Evolutionary conservation across 345 rosid genomes (phyloP), one percentile per base, ranked within the genome.

Genomic region (Iberis pinnata): DNA sequence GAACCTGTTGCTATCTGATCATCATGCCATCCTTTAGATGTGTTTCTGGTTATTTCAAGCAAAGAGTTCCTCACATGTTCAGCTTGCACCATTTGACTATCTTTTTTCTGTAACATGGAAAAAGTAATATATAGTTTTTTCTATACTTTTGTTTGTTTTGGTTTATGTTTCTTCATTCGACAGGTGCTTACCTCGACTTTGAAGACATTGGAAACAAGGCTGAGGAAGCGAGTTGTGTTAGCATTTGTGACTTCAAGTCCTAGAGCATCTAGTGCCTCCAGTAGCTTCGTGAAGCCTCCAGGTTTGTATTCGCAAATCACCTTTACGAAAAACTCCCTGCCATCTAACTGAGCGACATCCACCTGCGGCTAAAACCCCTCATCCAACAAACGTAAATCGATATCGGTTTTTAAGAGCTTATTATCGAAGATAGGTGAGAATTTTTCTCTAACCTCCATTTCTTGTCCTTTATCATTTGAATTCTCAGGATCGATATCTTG

Each of bases 161-260:
- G 43, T 9, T 18, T 53, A 3, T 15, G 18, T 43, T 58, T 37
- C 27, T 41, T 18, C 33, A 50, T 38, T 53, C 15, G 0, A 10
- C 39, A 60, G 61, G 50, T 52, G 33, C 20, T 22, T 72, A 90
- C 98, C 98, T 81, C 80, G 6, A 88, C 98, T 53, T 74, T 78
- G 71, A 92, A 80, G 58, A 92, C 83, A 70, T 88, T 90, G 1
- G 96, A 87, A 43, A 88, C 95, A 25, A 90, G 93, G 48, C 89
- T 70, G 53, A 74, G 69, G 68, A 22, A 79, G 62, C 95, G 81
- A 53, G 89, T 88, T 1, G 83, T 82, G 58, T 90, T 90, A 10
- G 81, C 96, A 70, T 84, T 79, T 32, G 82, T 80, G 5, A 90
- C 96, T 71, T 82, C 93, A 15, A 90, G 69, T n/a, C 96, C 96